Conservation (phyloP, 768 basidiomycete species). For the Kwoniella europaea region DNA sequence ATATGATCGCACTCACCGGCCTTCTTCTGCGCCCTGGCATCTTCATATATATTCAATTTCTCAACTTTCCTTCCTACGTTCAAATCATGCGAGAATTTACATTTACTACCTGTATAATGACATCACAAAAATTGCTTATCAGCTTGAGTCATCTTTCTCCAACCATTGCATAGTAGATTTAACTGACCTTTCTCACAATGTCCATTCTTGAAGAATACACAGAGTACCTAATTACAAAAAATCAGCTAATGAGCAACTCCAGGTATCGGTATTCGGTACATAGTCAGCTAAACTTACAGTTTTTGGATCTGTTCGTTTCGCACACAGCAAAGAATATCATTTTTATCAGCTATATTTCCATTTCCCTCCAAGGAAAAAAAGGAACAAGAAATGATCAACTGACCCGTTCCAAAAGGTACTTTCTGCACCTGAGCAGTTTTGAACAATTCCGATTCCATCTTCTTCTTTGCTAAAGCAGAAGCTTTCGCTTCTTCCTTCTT, state of each 20-base stretch:
- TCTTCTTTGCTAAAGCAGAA: conserved; percentile 54
- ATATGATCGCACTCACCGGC: conserved; percentile 62
- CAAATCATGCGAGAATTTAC: conserved; percentile 95
- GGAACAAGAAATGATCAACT: conserved; percentile 22
- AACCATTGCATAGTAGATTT: not conserved
- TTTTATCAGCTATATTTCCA: conserved; percentile 7
- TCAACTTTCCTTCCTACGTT: conserved; percentile 88
- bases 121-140: too few species aligned
- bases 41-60: conserved; percentile 94
- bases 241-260: not conserved
- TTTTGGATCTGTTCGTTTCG: conserved; percentile 73
- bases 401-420: conserved; percentile 81
- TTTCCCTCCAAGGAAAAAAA: not conserved
- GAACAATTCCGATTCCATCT: conserved; percentile 79
- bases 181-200: conserved; percentile 81
- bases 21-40: conserved; percentile 69
- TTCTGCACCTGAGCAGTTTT: conserved; percentile 62
- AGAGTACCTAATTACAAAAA: conserved; percentile 64
- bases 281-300: conserved; percentile 59
- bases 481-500: conserved; percentile 51
- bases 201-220: conserved; percentile 89
- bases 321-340: too few species aligned
- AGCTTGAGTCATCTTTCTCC: too few species aligned
- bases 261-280: too few species aligned
- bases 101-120: conserved; percentile 60